Conservation (phyloP, 805 yeast genomes). For the baker's yeast (Saccharomyces cerevisiae) region DNA sequence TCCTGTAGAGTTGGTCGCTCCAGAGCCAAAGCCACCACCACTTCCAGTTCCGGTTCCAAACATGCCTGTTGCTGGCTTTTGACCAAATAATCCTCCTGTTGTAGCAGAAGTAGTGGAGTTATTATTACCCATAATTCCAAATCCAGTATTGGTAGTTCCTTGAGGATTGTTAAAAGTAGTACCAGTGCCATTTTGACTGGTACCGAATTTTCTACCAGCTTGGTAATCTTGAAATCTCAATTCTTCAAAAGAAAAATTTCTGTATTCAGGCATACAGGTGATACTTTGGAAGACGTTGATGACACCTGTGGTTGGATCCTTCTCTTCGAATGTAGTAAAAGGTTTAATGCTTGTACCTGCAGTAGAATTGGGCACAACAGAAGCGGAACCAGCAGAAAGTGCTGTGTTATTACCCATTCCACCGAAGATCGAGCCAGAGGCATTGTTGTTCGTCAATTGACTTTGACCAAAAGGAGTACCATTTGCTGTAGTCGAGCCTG, state of each 20-base stretch:
- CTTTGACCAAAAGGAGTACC: constrained; percentile 9
- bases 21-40: constrained; percentile 2
- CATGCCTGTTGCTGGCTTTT: constrained; percentile 11
- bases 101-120: constrained; percentile 11
- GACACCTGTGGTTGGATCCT: constrained; percentile 52
- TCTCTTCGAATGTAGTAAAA: constrained; percentile 61
- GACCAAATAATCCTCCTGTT: constrained; percentile 40
- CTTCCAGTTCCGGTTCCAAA: constrained; percentile 3
- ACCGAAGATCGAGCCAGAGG: constrained; percentile 15
- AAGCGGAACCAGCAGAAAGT: constrained; percentile 15
- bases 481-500: constrained; percentile 32
- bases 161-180: constrained; percentile 2
- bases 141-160: constrained; percentile 8
- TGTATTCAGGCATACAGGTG: constrained; percentile 85
- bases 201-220: constrained; percentile 38
- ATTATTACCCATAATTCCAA: constrained; percentile 13
- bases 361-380: constrained; percentile 9
- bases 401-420: constrained; percentile 16
- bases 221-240: constrained; percentile 82
- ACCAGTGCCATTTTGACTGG: constrained; percentile 14
- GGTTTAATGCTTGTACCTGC: constrained; percentile 65
- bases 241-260: constrained; percentile 75
- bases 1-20: not conserved
- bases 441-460: constrained; percentile 10
- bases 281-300: constrained; percentile 63